Conservation (phyloP, 306 rosid species). For the Sindora glabra region DNA sequence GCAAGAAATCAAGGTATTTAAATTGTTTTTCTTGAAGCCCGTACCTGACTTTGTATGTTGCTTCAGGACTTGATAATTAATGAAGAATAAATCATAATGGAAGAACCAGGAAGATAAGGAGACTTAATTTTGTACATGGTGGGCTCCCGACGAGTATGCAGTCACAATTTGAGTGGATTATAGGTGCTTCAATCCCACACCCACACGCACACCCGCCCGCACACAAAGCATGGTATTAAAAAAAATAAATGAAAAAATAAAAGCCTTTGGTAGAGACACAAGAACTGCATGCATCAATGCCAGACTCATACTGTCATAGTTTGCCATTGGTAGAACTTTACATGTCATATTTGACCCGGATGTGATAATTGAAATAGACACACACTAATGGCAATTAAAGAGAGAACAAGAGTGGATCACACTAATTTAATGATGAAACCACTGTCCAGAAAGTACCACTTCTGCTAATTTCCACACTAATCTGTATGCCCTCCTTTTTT, state of each 20-base stretch:
- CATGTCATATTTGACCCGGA: neutral
- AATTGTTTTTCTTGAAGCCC: too few species aligned
- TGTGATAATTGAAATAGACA: neutral
- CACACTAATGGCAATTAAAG: too few species aligned
- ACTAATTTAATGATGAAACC: neutral
- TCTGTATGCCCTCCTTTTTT: too few species aligned
- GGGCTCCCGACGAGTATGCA: conserved; percentile 2
- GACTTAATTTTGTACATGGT: neutral
- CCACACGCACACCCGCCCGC: too few species aligned
- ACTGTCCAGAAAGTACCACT: neutral
- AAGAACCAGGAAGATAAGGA: too few species aligned
- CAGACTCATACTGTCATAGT: neutral
- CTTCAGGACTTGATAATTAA: neutral
- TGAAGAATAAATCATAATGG: too few species aligned
- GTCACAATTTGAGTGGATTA: neutral
- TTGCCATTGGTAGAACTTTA: neutral
- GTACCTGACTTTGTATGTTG: neutral
- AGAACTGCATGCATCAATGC: neutral
- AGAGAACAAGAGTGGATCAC: neutral
- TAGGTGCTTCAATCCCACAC: neutral
- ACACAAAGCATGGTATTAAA: too few species aligned
- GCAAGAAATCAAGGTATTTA: too few species aligned
- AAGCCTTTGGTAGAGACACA: neutral
- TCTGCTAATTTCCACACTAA: too few species aligned
- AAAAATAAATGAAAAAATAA: too few species aligned